These are phyloP conservation scores for Fraxinus latifolia DNA, from an alignment of 305 asterid genomes.

Conservation along the genomic window DNA sequence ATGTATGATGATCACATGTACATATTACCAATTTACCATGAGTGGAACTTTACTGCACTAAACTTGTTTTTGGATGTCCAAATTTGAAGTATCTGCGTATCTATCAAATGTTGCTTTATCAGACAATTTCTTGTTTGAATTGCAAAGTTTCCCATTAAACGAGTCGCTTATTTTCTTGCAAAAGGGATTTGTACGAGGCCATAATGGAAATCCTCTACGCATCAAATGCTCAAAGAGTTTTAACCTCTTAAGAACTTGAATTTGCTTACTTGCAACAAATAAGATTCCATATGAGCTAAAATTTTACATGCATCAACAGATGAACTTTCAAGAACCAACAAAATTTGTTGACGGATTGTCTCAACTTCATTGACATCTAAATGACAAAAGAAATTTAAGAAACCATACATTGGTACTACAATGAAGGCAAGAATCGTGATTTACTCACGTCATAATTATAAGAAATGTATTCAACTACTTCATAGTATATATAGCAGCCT, in stretches of 20 bases:
- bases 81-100: not conserved
- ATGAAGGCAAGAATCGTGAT: not conserved
- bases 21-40: conserved; percentile 18
- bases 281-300: not conserved
- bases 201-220: not conserved
- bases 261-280: not conserved
- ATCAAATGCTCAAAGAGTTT: not conserved
- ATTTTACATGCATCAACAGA: not conserved
- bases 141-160: not conserved
- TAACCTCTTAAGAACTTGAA: not conserved
- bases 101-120: not conserved
- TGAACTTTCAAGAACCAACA: not conserved
- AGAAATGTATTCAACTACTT: not conserved
- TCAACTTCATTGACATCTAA: not conserved
- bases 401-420: not conserved
- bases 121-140: not conserved
- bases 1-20: conserved; percentile 33
- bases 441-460: not conserved
- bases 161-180: not conserved
- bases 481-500: not conserved
- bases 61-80: conserved; percentile 1
- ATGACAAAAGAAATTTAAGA: not conserved
- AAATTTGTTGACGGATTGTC: not conserved
- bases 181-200: not conserved
- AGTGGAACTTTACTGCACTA: not conserved